Evolutionary conservation across 208 protist genomes (phyloP), one percentile per base, ranked within the genome.

Genomic region (Trypanosoma scelopori): DNA sequence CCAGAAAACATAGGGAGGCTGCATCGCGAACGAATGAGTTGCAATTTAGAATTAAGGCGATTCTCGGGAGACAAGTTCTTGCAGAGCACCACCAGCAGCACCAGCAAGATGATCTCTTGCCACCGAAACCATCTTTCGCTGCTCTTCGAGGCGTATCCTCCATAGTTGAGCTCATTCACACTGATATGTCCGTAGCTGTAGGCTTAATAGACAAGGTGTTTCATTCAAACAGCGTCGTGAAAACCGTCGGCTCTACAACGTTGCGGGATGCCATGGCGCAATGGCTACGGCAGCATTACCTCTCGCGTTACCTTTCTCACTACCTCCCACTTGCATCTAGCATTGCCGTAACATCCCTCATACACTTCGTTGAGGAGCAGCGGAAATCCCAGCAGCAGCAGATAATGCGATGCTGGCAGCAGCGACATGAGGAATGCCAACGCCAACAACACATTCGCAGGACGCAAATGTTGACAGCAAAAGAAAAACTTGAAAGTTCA

Each of bases 1-100:
- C 62, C 18, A 22, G 47, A 27, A 67, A 67, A n/a, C 50, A 47
- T 13, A 55, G 16, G 9, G 51, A 67, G 12, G 62, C 62, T 1
- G 16, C 25, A 13, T 39, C 20, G 37, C 62, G 51, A n/a, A 50
- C 37, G 13, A 23, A 27, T 23, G 41, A 1, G 28, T 27, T 67
- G 27, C 11, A 13, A 42, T 6, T 59, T 1, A 46, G 39, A 47
- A 20, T 67, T 27, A 22, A 27, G n/a, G 3, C 56, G 22, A 9
- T 67, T 3, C 9, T 67, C 16, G n/a, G 2, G 15, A 30, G 23
- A 43, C 1, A 58, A 1, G 25, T 51, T 27, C 3, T 1, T 7
- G 9, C 22, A 52, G 27, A 1, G n/a, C 1, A 48, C 1, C 4
- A 6, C 2, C 7, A 45, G 6, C 39, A 32, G 48, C n/a, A n/a